Evolutionary conservation across 768 basidiomycete genomes (phyloP), one percentile per base, ranked within the genome.

Genomic region (Mrakia frigida): DNA sequence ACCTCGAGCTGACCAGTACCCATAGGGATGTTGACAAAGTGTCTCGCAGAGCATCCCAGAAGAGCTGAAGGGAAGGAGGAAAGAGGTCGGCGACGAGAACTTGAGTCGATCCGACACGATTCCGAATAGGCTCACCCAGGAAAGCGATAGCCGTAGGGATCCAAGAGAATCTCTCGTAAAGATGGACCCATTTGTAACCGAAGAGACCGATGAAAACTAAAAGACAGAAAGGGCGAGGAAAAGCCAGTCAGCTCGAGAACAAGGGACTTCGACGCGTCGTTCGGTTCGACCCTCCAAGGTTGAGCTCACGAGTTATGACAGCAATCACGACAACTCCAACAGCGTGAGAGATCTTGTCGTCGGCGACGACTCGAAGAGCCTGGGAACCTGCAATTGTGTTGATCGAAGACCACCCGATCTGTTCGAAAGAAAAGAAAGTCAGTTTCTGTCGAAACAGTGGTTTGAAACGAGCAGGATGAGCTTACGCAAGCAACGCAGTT

Each of bases 221-320:
- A 31, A 56, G 84, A 75, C 81, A 88, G 85, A 33, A 90, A 77
- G 39, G 94, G 87, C 3, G 91, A 89, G 41, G 91, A 84, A 41
- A 90, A 77, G 0, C 87, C 43, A 11, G 43, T 43, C 87, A 43
- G 43, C 43, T n/a, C n/a, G n/a, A 56, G 93, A 89, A 72, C 94
- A 88, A 52, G 86, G 82, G 68, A 86, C 85, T 6, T 85, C 86
- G 11, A 81, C 84, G 70, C 85, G 81, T 53, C 85, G 43, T 14
- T 43, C 16, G 10, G 10, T n/a, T n/a, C n/a, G n/a, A n/a, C n/a
- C n/a, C n/a, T n/a, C n/a, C n/a, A n/a, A n/a, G n/a, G n/a, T 11
- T 43, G 81, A 89, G 85, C 33, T 90, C 78, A 41, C 94, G 87
- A 3, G 91, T 89, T 43, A 92, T 84, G 43, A 90, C 77, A 0